These are phyloP conservation scores for Alternaria sp. DNA, from an alignment of 2,329 filamentous ascomycete species.

Conservation along the genomic window DNA sequence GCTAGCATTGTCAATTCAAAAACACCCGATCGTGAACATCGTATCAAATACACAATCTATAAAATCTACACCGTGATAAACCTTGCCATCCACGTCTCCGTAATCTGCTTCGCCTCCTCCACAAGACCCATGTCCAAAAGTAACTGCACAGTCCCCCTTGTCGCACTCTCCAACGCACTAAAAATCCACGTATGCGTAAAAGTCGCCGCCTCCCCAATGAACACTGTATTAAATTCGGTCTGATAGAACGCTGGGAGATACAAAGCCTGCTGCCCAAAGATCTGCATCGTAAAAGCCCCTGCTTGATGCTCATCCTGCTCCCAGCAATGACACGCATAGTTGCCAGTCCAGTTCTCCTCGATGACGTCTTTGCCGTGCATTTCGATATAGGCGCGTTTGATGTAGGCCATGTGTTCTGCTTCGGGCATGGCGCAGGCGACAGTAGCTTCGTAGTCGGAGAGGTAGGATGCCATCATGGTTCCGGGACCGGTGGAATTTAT, in stretches of 20 bases:
- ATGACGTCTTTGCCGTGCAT: slow-evolving; percentile 66
- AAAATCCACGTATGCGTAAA: slow-evolving; percentile 74
- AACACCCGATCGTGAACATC: too few species aligned
- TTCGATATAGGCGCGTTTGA: slow-evolving; percentile 69
- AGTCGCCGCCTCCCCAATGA: slow-evolving; percentile 62
- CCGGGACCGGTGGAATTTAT: slow-evolving; percentile 66
- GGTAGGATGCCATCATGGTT: slow-evolving; percentile 57
- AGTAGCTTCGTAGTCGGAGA: slow-evolving; percentile 5
- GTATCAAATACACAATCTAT: not conserved
- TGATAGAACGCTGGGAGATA: slow-evolving; percentile 74
- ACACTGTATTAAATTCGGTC: slow-evolving; percentile 71
- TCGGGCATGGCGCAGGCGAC: not conserved
- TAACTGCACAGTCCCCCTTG: slow-evolving; percentile 68
- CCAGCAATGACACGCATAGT: slow-evolving; percentile 71
- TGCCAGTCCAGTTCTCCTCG: slow-evolving; percentile 67
- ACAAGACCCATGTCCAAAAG: slow-evolving; percentile 69
- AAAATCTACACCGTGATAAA: slow-evolving; percentile 58
- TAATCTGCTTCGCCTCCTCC: slow-evolving; percentile 71
- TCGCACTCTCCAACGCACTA: slow-evolving; percentile 69
- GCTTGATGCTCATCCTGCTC: slow-evolving; percentile 65
- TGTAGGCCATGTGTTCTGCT: slow-evolving; percentile 63
- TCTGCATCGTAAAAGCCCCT: slow-evolving; percentile 67
- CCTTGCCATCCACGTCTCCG: slow-evolving; percentile 70
- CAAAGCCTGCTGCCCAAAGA: slow-evolving; percentile 69
- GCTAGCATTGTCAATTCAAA: too few species aligned